Evolutionary conservation across 768 basidiomycete species (phyloP).

Genomic region (Lepiota brunneoincarnata): DNA sequence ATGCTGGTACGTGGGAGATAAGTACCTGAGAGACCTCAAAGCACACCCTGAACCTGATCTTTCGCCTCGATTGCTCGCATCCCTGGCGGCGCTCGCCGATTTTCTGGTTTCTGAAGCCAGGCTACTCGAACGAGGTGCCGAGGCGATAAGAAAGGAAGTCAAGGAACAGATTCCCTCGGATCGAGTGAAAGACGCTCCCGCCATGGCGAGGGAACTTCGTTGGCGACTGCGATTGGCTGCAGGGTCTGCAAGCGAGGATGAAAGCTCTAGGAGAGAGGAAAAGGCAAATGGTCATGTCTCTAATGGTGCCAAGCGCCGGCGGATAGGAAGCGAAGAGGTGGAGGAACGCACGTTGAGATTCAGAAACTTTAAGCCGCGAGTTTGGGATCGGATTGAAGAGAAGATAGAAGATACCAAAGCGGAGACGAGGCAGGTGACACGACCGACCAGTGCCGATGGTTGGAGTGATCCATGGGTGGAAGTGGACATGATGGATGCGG

Average conservation of each 20-base stretch:
- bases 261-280: conserved; percentile 33
- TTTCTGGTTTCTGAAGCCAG: conserved; percentile 80
- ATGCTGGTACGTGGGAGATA: conserved; percentile 89
- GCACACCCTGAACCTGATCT: conserved; percentile 33
- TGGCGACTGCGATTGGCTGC: conserved; percentile 73
- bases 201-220: conserved; percentile 77
- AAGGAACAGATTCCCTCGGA: conserved; percentile 82
- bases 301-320: conserved; percentile 41
- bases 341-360: conserved; percentile 35
- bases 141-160: conserved; percentile 70
- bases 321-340: conserved; percentile 31
- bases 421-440: not conserved
- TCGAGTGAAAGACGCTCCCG: conserved; percentile 77
- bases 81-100: conserved; percentile 66
- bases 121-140: conserved; percentile 66
- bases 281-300: conserved; percentile 18
- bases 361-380: conserved; percentile 65
- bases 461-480: conserved; percentile 9
- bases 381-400: conserved; percentile 53
- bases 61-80: conserved; percentile 60
- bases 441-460: conserved; percentile 16
- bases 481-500: conserved; percentile 22
- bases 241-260: conserved; percentile 69
- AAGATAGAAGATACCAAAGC: conserved; percentile 14
- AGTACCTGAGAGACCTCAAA: conserved; percentile 72